Percentiles rank a stretch among this genome's conserved stretches.
These are phyloP conservation scores for Pythium sukuiense DNA, from an alignment of 352 stramenopile genomes.

Conservation along the genomic window DNA sequence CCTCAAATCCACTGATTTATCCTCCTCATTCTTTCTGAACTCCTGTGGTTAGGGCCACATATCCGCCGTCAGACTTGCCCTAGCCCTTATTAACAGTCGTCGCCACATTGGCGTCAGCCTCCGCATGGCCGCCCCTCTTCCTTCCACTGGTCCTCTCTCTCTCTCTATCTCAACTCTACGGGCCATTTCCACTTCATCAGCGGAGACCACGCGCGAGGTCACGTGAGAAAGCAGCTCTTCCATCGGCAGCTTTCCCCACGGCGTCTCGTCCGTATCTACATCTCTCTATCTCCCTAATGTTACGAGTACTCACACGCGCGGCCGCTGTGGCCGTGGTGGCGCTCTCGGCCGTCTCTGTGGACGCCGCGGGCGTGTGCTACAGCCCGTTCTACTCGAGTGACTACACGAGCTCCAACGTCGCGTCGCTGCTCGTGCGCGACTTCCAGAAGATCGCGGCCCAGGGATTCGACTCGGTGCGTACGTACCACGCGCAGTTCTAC, in stretches of 20 bases:
- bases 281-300: conserved; percentile 5
- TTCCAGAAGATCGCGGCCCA: conserved; percentile 25
- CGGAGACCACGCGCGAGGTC: not conserved
- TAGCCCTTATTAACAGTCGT: conserved; percentile 6
- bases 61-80: conserved; percentile 4
- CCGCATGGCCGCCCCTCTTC: too few relatives aligned
- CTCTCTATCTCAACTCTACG: not conserved
- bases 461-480: conserved; percentile 65
- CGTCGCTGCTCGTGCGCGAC: conserved; percentile 19
- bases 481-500: conserved; percentile 64
- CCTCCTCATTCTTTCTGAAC: not conserved
- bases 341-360: not conserved
- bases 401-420: conserved; percentile 13
- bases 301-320: conserved; percentile 4
- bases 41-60: not conserved
- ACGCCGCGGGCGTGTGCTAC: conserved; percentile 50
- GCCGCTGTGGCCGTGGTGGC: conserved; percentile 1
- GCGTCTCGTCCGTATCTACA: conserved; percentile 7
- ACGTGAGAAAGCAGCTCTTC: not conserved
- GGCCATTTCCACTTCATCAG: conserved; percentile 23
- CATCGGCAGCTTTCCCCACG: conserved; percentile 11
- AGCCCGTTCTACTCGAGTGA: conserved; percentile 50
- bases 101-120: not conserved
- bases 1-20: not conserved
- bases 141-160: not conserved